Base-by-base conservation (phyloP, 441 rosid genomes). In the Brassica balearica region DNA sequence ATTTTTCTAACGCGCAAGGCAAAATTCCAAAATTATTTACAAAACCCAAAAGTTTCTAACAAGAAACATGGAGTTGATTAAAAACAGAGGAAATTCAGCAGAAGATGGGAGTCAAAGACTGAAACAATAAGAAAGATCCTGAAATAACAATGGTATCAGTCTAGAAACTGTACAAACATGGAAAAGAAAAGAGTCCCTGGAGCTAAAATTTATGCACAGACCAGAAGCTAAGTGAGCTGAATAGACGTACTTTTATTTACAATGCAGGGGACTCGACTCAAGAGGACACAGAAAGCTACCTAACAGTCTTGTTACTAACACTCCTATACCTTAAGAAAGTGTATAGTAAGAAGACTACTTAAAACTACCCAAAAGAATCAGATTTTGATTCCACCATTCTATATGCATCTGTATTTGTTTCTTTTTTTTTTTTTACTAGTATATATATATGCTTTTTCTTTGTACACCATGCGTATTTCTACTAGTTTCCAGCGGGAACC, bases 301-400 rank as follows among this genome's bases (percentile, higher is more conserved):
- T 73, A 53, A 51, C 56, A 36, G 5, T 71, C 66, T 36, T 74
- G 67, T 69, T 69, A 63, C 75, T 5, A 69, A 61, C 71, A 79
- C 73, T 72, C 23, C 64, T 67, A 73, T 51, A 46, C 75, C 75
- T 79, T 74, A 1, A 14, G 63, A 41, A 46, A 62, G 72, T 64
- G 72, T 53, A 1, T 78, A 48, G 70, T 61, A 78, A 51, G 74
- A 73, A 34, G 59, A 67, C 77, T 72, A 78, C 64, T 73, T 34
- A 22, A 56, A 23, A 68, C 34, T 29, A 29, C 34, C 74, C 56
- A 51, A 55, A 86, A 86, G 93, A 92, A 89, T 92, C 95, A 87
- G 87, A 85, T 82, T 82, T 86, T 90, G 97, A 92, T 88, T 90
- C 92, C 78, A 86, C 20, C 83, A 62, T 71, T 80, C 82, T 69